Percentiles rank a stretch among this genome's conserved stretches.
Conservation (phyloP, 2,329 filamentous ascomycete genomes). For the Penicillium aurantiogriseum region DNA sequence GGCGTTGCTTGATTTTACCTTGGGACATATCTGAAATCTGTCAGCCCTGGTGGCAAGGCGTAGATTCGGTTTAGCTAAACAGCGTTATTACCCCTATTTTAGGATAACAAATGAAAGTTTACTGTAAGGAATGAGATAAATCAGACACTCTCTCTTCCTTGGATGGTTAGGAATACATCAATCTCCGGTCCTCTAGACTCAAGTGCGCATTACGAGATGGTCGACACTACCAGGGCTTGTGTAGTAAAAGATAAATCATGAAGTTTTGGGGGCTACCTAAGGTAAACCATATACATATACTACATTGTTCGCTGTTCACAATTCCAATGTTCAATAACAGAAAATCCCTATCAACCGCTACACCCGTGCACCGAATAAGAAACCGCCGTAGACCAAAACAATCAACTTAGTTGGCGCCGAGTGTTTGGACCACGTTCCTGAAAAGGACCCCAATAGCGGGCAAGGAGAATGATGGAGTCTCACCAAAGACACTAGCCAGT, state of each 20-base stretch:
- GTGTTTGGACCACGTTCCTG: slow-evolving; percentile 38
- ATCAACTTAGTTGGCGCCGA: slow-evolving; percentile 21
- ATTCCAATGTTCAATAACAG: slow-evolving; percentile 9
- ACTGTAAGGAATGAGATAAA: background rate
- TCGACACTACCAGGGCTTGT: background rate
- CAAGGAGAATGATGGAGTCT: slow-evolving; percentile 40
- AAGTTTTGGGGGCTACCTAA: background rate
- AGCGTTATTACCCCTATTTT: background rate
- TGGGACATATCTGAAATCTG: slow-evolving; percentile 28
- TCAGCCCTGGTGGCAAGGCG: background rate
- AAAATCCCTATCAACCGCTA: slow-evolving; percentile 8
- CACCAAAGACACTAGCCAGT: slow-evolving; percentile 39
- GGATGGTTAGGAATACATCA: background rate
- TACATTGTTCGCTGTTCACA: slow-evolving; percentile 21
- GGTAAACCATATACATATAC: slow-evolving; percentile 8
- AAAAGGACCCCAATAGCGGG: slow-evolving; percentile 40
- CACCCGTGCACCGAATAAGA: slow-evolving; percentile 10
- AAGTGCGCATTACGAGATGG: background rate
- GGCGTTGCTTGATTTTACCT: slow-evolving; percentile 52
- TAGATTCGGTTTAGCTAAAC: background rate
- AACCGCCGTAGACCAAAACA: background rate
- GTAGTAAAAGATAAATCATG: slow-evolving; percentile 5
- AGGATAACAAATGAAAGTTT: background rate
- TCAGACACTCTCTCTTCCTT: background rate
- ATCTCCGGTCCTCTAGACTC: background rate